Evolutionary conservation across 78 protist species (phyloP).

Genomic region (Dictyostelium purpureum): DNA sequence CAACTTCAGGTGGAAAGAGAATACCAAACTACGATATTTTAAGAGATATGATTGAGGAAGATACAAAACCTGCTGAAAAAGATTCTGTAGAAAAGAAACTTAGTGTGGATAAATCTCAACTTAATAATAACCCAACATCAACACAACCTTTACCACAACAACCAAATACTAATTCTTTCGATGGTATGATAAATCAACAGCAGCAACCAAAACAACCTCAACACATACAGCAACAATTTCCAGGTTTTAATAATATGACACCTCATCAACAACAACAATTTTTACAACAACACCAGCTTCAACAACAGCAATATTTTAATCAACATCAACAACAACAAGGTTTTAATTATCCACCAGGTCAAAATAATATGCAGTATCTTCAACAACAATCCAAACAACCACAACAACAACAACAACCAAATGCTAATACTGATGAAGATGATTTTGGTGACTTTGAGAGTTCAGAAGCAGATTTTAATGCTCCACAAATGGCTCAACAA

Average conservation of each 20-base stretch:
- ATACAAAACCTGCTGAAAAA: background rate
- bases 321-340: conserved; percentile 15
- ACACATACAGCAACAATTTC: background rate
- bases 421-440: background rate
- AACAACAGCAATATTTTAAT: conserved; percentile 5
- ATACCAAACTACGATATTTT: conserved; percentile 55
- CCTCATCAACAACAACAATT: background rate
- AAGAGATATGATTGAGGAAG: conserved; percentile 29
- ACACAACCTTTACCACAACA: background rate
- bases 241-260: background rate
- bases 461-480: background rate
- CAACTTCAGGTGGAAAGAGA: background rate
- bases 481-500: background rate
- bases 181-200: background rate
- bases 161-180: background rate
- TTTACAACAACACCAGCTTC: conserved; percentile 11
- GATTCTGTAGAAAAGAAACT: background rate
- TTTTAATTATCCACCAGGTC: conserved; percentile 4
- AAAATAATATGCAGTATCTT: conserved; percentile 16
- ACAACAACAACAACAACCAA: background rate
- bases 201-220: background rate
- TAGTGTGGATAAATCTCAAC: conserved; percentile 15
- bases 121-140: background rate
- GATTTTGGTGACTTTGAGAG: conserved; percentile 42
- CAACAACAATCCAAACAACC: conserved; percentile 10